phyloP scores from a whole-genome alignment of 1,139 yeast species.

The Zygosaccharomyces pseudobailii region DNA sequence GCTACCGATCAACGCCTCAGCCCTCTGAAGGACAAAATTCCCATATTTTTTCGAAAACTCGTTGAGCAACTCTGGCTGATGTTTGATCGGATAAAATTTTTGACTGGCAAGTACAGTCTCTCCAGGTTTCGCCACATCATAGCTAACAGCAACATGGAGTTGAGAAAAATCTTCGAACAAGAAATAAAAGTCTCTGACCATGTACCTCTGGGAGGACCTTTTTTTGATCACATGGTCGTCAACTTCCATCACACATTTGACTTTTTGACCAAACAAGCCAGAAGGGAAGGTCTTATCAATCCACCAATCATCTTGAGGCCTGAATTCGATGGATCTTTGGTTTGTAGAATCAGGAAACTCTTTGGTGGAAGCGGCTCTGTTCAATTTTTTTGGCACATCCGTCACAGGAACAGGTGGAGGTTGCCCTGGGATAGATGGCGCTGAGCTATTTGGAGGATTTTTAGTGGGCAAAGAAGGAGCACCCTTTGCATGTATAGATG shows the following conservation, averaged over 20 bases:
- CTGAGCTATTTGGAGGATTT: background rate
- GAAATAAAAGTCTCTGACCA: slow-evolving; percentile 64
- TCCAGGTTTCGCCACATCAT: slow-evolving; percentile 52
- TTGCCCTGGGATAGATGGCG: background rate
- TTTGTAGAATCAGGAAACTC: slow-evolving; percentile 11
- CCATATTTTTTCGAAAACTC: slow-evolving; percentile 48
- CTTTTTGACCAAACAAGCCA: slow-evolving; percentile 39
- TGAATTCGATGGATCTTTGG: slow-evolving; percentile 29
- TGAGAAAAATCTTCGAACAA: slow-evolving; percentile 73
- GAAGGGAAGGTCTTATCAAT: slow-evolving; percentile 54
- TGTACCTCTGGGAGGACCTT: slow-evolving; percentile 51
- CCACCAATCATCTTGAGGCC: slow-evolving; percentile 36
- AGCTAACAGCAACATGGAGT: slow-evolving; percentile 49
- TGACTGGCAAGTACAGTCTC: slow-evolving; percentile 42
- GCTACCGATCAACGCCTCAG: slow-evolving; percentile 42
- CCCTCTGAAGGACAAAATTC: slow-evolving; percentile 39
- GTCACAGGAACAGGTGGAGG: background rate
- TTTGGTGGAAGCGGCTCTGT: slow-evolving; percentile 14
- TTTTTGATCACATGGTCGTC: slow-evolving; percentile 54
- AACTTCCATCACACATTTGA: slow-evolving; percentile 50
- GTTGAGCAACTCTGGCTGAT: slow-evolving; percentile 38
- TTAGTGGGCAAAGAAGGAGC: background rate
- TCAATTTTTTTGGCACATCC: background rate
- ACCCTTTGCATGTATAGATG: background rate
- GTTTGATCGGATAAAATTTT: slow-evolving; percentile 15